Percentiles rank a stretch among this genome's conserved stretches.
Conservation (phyloP, 345 rosid species). For the Pistacia atlantica region DNA sequence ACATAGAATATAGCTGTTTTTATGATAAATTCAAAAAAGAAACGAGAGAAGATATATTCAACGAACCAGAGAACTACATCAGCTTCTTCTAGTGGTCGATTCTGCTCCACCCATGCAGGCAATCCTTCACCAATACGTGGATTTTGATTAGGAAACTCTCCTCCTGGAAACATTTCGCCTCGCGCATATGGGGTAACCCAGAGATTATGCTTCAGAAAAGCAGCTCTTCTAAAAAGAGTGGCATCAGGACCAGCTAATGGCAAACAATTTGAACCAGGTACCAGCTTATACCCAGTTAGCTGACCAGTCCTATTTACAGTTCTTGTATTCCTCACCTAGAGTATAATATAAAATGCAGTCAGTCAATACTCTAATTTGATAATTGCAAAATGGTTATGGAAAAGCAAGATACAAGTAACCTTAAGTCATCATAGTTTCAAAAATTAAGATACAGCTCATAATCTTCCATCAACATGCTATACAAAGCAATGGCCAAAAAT, state of each 20-base stretch:
- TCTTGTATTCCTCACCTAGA: constrained; percentile 86
- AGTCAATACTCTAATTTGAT: not conserved
- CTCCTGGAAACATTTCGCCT: constrained; percentile 82
- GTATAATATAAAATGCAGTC: constrained; percentile 4
- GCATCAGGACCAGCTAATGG: constrained; percentile 89
- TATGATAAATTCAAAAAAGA: not conserved
- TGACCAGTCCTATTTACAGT: constrained; percentile 90
- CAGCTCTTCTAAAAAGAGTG: constrained; percentile 81
- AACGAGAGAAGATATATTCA: constrained; percentile 2
- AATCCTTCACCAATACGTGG: constrained; percentile 90
- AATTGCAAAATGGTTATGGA: not conserved
- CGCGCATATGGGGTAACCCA: constrained; percentile 81
- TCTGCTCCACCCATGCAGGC: constrained; percentile 80
- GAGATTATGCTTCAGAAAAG: constrained; percentile 80
- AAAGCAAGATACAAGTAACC: not conserved
- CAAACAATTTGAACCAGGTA: constrained; percentile 88
- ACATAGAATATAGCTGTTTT: too few species aligned
- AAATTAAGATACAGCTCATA: not conserved
- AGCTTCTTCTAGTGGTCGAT: constrained; percentile 80
- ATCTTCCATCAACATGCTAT: not conserved
- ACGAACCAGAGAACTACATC: constrained; percentile 83
- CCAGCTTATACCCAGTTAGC: constrained; percentile 77
- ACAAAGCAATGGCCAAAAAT: not conserved
- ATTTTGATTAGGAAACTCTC: constrained; percentile 93
- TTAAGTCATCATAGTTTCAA: not conserved